phyloP scores from a whole-genome alignment of 177 flowering plant genomes.

The Vitis hybrid region DNA sequence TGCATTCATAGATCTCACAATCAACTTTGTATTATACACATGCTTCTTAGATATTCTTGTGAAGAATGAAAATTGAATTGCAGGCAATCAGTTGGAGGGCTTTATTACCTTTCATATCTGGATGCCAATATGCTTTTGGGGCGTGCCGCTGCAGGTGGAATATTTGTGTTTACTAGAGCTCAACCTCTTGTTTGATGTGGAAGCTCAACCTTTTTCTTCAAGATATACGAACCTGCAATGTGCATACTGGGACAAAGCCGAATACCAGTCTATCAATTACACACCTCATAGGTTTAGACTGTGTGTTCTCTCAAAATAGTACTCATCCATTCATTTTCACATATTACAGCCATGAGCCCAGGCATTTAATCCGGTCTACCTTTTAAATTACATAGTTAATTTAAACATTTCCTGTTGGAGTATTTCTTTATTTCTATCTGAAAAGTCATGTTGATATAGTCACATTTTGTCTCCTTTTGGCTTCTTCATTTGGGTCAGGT shows the following conservation, averaged over 20 bases:
- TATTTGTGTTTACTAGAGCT: constrained; percentile 80
- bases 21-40: not conserved
- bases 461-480: too few species aligned
- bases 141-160: constrained; percentile 90
- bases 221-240: not conserved
- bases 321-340: too few species aligned
- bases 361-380: too few species aligned
- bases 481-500: too few species aligned
- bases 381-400: too few species aligned
- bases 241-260: too few species aligned
- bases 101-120: constrained; percentile 84
- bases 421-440: too few species aligned
- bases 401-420: too few species aligned
- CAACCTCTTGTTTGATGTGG: constrained; percentile 49
- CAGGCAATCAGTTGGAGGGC: constrained; percentile 79
- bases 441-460: too few species aligned
- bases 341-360: too few species aligned
- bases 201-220: not conserved
- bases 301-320: too few species aligned
- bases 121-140: constrained; percentile 88
- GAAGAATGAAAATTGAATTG: constrained; percentile 10
- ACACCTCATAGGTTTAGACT: not conserved
- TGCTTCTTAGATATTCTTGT: not conserved
- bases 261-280: not conserved
- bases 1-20: not conserved